Evolutionary conservation across 2,329 filamentous ascomycete genomes (phyloP).

Genomic region (Aspergillus nomiae): DNA sequence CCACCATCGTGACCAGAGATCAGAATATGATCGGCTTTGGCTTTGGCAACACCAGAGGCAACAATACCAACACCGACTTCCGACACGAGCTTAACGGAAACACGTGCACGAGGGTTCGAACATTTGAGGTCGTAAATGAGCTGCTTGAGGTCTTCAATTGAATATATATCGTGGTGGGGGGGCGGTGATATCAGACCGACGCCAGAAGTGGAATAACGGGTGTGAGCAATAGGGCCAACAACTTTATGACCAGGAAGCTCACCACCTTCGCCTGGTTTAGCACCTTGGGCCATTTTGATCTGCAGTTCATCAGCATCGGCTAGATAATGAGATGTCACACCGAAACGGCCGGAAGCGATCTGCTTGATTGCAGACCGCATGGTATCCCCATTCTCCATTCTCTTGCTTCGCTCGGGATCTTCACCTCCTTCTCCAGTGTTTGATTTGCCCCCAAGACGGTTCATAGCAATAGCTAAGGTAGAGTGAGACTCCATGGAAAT

Average conservation of each 20-base stretch:
- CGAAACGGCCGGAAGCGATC: conserved; percentile 92
- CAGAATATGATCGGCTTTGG: conserved; percentile 93
- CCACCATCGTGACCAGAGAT: conserved; percentile 97
- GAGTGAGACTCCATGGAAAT: conserved; percentile 99
- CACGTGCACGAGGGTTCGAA: conserved; percentile 85
- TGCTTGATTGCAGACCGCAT: conserved; percentile 99
- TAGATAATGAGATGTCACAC: conserved; percentile 92
- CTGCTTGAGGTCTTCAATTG: conserved; percentile 96
- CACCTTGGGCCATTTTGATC: conserved; percentile 99
- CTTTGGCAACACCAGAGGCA: conserved; percentile 94
- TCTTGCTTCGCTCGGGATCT: conserved; percentile 84
- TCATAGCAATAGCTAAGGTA: conserved; percentile 94
- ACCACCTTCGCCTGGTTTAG: conserved; percentile 96
- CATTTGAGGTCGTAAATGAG: conserved; percentile 98
- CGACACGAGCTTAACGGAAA: conserved; percentile 96
- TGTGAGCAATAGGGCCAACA: conserved; percentile 88
- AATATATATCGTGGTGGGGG: conserved; percentile 98
- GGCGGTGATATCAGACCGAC: conserved; percentile 95
- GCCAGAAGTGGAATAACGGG: conserved; percentile 92
- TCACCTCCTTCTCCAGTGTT: conserved; percentile 98
- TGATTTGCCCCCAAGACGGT: conserved; percentile 91
- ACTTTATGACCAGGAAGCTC: conserved; percentile 97
- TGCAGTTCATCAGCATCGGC: conserved; percentile 95
- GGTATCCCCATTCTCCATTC: conserved; percentile 87
- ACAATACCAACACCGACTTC: conserved; percentile 98